phyloP scores from a whole-genome alignment of 2,329 filamentous ascomycete genomes.

The Fusarium euwallaceae region DNA sequence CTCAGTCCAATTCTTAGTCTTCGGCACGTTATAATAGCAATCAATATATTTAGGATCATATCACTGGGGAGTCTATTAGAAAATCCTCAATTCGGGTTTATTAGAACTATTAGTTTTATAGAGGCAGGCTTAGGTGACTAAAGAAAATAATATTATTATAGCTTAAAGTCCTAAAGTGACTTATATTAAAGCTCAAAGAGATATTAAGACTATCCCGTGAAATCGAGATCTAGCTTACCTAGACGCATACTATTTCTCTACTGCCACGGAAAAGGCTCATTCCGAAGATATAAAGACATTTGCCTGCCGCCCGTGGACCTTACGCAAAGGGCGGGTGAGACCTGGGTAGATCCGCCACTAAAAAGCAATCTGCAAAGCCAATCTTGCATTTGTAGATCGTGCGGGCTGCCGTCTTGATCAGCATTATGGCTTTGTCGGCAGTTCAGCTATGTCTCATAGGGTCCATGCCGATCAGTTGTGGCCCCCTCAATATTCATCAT shows the following conservation, averaged over 20 bases:
- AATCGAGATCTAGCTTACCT: fast-evolving
- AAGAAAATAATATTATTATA: too few species aligned
- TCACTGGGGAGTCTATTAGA: too few species aligned
- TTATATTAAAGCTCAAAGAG: too few species aligned
- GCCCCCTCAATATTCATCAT: not conserved
- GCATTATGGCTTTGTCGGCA: not conserved
- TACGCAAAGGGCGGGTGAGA: not conserved
- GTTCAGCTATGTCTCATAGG: not conserved
- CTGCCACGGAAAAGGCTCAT: not conserved
- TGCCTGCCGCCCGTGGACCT: not conserved
- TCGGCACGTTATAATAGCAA: not conserved
- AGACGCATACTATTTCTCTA: not conserved
- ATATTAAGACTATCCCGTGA: too few species aligned
- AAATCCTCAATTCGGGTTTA: not conserved
- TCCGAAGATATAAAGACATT: not conserved
- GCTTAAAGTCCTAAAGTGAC: too few species aligned
- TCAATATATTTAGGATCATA: not conserved
- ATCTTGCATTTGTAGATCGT: not conserved
- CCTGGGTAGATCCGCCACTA: not conserved
- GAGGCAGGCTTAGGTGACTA: not conserved
- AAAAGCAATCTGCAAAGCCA: not conserved
- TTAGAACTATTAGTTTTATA: not conserved
- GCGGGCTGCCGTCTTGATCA: not conserved
- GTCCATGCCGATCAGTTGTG: not conserved
- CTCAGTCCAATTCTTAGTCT: not conserved